Evolutionary conservation across 108 stramenopile species (phyloP).

Genomic region (Fragilaria radians): DNA sequence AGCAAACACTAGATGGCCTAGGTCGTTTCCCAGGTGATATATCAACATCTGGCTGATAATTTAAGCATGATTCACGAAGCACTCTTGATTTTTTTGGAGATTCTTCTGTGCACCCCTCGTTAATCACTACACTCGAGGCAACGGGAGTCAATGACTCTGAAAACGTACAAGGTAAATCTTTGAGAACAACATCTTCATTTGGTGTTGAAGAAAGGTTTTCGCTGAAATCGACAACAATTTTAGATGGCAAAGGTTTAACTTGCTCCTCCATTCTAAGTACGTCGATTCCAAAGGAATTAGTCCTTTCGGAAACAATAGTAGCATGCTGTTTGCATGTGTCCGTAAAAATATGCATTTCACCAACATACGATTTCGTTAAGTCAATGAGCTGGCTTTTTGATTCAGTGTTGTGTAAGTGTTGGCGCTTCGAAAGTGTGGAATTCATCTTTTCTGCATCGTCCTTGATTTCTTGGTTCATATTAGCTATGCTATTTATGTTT

Average conservation of each 20-base stretch:
- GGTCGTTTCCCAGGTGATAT: no score
- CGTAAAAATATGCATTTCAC: conserved; percentile 12
- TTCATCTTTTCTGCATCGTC: background rate
- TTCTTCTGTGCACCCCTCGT: no score
- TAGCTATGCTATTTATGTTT: background rate
- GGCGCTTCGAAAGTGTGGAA: conserved; percentile 10
- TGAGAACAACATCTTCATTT: conserved; percentile 25
- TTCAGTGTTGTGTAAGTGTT: conserved; percentile 3
- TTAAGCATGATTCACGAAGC: background rate
- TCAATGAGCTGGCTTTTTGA: conserved; percentile 20
- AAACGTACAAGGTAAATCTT: background rate
- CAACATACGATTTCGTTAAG: conserved; percentile 18
- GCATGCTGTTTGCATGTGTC: conserved; percentile 4
- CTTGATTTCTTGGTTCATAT: background rate
- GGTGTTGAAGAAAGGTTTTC: conserved; percentile 40
- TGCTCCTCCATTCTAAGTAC: conserved; percentile 32
- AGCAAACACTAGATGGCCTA: no score
- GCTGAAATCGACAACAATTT: conserved; percentile 21
- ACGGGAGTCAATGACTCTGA: background rate
- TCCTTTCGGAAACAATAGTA: conserved; percentile 10
- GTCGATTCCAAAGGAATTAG: conserved; percentile 29
- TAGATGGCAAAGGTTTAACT: conserved; percentile 20
- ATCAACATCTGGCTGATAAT: no score
- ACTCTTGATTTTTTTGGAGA: background rate
- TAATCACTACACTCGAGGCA: background rate